Conservation (phyloP, 768 basidiomycete species). For the Rhodosporidiobolus odoratus region DNA sequence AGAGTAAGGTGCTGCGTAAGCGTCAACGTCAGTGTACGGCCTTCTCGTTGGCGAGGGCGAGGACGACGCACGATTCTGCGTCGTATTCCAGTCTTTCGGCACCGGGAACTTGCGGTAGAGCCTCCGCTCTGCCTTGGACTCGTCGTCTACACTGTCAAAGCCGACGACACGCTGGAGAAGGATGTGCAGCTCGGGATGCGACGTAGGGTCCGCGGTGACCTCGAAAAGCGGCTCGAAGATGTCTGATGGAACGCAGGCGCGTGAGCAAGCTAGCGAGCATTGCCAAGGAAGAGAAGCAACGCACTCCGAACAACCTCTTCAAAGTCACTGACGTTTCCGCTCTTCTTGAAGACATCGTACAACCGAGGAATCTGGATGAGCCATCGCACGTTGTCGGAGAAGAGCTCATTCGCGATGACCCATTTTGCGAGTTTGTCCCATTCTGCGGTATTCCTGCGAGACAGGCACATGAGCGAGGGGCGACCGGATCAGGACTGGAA, state of each 20-base stretch:
- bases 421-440: slow-evolving; percentile 99
- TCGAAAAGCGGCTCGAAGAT: slow-evolving; percentile 90
- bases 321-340: slow-evolving; percentile 74
- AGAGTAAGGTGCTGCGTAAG: slow-evolving; percentile 4
- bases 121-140: slow-evolving; percentile 85
- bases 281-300: slow-evolving; percentile 45
- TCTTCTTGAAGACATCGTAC: slow-evolving; percentile 91
- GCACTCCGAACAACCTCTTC: slow-evolving; percentile 83
- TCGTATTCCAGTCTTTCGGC: slow-evolving; percentile 80
- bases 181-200: slow-evolving; percentile 88
- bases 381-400: slow-evolving; percentile 97
- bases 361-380: slow-evolving; percentile 89
- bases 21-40: neutral
- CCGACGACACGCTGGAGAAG: slow-evolving; percentile 93
- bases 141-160: slow-evolving; percentile 98
- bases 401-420: slow-evolving; percentile 88
- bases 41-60: neutral
- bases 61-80: slow-evolving; percentile 85
- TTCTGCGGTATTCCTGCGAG: slow-evolving; percentile 53
- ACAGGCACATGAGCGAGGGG: slow-evolving; percentile 31
- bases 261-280: neutral
- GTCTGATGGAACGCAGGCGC: slow-evolving; percentile 53
- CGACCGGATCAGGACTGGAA: slow-evolving; percentile 22
- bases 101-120: slow-evolving; percentile 63
- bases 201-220: slow-evolving; percentile 82